Evolutionary conservation across 2,329 filamentous ascomycete species (phyloP), one percentile per base, ranked within the genome.

Genomic region (Sclerotinia trifoliorum): DNA sequence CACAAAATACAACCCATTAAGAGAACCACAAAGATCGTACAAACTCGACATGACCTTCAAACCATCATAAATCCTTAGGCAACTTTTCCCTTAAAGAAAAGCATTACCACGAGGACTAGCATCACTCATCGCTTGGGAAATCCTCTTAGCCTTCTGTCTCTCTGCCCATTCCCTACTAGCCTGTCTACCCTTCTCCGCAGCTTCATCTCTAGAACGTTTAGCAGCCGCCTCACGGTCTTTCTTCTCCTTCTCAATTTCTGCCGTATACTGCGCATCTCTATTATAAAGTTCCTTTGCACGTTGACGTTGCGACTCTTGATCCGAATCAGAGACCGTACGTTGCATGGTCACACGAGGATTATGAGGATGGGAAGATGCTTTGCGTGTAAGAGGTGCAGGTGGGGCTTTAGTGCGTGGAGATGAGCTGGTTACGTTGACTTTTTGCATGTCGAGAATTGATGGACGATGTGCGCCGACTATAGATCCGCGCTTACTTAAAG

Each of bases 121-220:
- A 15, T 75, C 73, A 52, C 68, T 66, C 15, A 63, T 52, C 42
- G 21, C n/a, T 42, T 72, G 71, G 55, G 69, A 63, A 57, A 71
- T 48, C 64, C 73, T 77, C 66, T 70, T 76, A 5, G 70, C 70
- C 68, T 71, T 72, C 75, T 85, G 84, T 78, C 83, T 87, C 75
- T 88, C 85, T 15, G 86, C 86, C 86, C 87, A 89, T 73, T 88
- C 84, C 46, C 86, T 82, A 71, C 86, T 86, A 69, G 84, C 81
- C 75, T 82, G 80, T 66, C 87, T 82, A 66, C 85, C 86, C 73
- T 84, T 81, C 77, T 89, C 86, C 13, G 87, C 86, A 32, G 87
- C 87, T 73, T 87, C 81, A 73, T 87, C 83, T 56, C 87, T 81
- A 10, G 86, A 86, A 66, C 80, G 74, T 73, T 83, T 86, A 19